A percentile compares a stretch with the other conserved stretches of the same genome.
phyloP scores from a whole-genome alignment of 164 flowering plant genomes.

The Piper betle region DNA sequence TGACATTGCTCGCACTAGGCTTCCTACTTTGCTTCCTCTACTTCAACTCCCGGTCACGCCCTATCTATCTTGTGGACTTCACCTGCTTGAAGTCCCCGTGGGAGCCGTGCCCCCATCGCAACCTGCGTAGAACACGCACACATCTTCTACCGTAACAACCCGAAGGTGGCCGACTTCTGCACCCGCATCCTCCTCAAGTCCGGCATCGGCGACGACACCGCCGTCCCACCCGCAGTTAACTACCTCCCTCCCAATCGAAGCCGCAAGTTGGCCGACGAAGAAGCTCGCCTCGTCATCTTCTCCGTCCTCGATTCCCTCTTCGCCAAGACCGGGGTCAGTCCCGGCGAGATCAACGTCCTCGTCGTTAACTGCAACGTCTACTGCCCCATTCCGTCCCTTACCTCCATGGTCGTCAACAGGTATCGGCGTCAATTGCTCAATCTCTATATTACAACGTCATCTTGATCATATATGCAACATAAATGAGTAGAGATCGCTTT shows the following conservation, averaged over 20 bases:
- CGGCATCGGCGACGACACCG: slow-evolving; percentile 44
- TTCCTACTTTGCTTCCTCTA: too few relatives aligned
- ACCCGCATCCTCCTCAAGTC: slow-evolving; percentile 31
- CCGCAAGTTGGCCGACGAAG: slow-evolving; percentile 31
- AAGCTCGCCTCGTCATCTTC: slow-evolving; percentile 42
- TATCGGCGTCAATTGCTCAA: too few relatives aligned
- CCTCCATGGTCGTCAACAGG: slow-evolving; percentile 45
- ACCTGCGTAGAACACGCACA: slow-evolving; percentile 33
- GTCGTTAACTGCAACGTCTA: slow-evolving; percentile 58
- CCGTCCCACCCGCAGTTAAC: slow-evolving; percentile 45
- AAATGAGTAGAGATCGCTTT: too few relatives aligned
- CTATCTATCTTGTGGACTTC: slow-evolving; percentile 51
- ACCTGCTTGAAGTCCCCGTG: slow-evolving; percentile 52
- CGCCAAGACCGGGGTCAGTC: slow-evolving; percentile 29
- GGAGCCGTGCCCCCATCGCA: slow-evolving; percentile 35
- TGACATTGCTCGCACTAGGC: too few relatives aligned
- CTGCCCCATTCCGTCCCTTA: slow-evolving; percentile 54
- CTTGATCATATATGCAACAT: too few relatives aligned
- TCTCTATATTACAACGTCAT: too few relatives aligned
- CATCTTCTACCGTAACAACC: slow-evolving; percentile 16
- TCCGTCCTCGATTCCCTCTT: slow-evolving; percentile 44
- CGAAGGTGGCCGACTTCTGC: slow-evolving; percentile 42
- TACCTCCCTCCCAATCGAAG: slow-evolving; percentile 43
- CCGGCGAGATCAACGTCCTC: slow-evolving; percentile 40
- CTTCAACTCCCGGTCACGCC: slow-evolving; percentile 3